Base-by-base conservation (phyloP, 2,329 filamentous ascomycete genomes). In the Cladosporium sp. region DNA sequence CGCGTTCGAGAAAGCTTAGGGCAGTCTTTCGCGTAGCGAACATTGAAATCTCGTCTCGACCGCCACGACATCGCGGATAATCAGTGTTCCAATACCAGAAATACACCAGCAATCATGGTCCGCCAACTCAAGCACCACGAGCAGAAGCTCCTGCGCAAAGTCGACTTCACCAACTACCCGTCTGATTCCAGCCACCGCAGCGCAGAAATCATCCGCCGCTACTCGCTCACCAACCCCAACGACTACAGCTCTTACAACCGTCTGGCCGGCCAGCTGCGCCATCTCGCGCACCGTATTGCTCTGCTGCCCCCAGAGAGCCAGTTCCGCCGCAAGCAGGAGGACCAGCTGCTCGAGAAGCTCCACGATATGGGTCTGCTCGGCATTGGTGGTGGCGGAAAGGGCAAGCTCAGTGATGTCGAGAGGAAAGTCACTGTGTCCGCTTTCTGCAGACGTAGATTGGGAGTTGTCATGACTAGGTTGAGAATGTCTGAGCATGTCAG, bases 91-190 rank as follows among this genome's bases (percentile, higher is more conserved):
- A 54, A 21, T 54, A 18, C 7, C 8, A 8, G 28, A 14, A 54
- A 54, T 2, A 21, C 28, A 54, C 30, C 26, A 30, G 39, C 56
- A 32, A 85, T 71, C 26, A 98, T 98, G 95, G 92, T 96, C 72
- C 90, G 95, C 73, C 93, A 96, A 83, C 88, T 99, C 76, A 98
- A 97, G 82, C 88, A 96, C 81, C 94, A 97, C 81, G 95, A 99
- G 88, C 88, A 95, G 78, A 96, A 95, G 85, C 90, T 98, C 76
- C 87, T 98, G 70, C 85, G 86, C 74, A 94, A 94, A 77, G 93
- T 95, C 79, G 93, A 99, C 82, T 96, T 99, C 81, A 89, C 93
- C 77, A 95, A 90, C 75, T 78, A 77, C 64, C 95, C 95, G 80
- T 89, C 89, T 75, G 93, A 98, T 81, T 87, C 90, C 75, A 85